Evolutionary conservation across 2,329 filamentous ascomycete species (phyloP).

Genomic region (Penicillium sp.): DNA sequence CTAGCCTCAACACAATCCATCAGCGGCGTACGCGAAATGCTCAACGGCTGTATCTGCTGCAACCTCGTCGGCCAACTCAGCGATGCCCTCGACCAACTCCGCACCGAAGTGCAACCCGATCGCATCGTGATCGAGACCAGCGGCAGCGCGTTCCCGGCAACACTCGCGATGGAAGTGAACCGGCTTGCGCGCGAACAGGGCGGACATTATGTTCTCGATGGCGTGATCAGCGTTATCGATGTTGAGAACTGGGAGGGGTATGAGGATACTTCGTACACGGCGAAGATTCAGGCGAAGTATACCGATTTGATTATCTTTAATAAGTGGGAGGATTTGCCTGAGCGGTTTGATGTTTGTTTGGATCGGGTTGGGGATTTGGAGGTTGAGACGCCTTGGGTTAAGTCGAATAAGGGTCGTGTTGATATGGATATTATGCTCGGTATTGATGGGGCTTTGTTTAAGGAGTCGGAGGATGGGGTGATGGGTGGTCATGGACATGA

Average conservation of each 20-base stretch:
- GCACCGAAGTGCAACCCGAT: slow-evolving; percentile 55
- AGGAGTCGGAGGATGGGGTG: slow-evolving; percentile 30
- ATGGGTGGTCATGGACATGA: slow-evolving; percentile 29
- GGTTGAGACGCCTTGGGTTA: slow-evolving; percentile 71
- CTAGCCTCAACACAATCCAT: slow-evolving; percentile 75
- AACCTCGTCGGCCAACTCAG: slow-evolving; percentile 89
- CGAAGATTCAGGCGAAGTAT: slow-evolving; percentile 76
- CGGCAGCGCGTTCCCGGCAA: slow-evolving; percentile 79
- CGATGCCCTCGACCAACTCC: slow-evolving; percentile 68
- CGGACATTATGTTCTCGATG: slow-evolving; percentile 65
- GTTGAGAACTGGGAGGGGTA: slow-evolving; percentile 94
- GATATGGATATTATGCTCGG: slow-evolving; percentile 74
- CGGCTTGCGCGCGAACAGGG: slow-evolving; percentile 56
- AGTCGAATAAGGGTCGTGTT: slow-evolving; percentile 72
- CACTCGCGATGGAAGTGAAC: slow-evolving; percentile 82
- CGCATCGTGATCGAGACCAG: slow-evolving; percentile 90
- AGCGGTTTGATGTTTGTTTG: slow-evolving; percentile 67
- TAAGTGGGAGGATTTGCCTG: slow-evolving; percentile 74
- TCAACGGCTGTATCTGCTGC: slow-evolving; percentile 98
- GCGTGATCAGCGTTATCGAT: slow-evolving; percentile 81
- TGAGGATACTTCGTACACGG: slow-evolving; percentile 81
- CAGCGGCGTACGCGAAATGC: slow-evolving; percentile 79
- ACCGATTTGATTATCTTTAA: slow-evolving; percentile 88
- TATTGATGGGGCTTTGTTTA: slow-evolving; percentile 65
- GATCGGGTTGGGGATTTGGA: slow-evolving; percentile 74